Conservation (phyloP, 1,139 yeast genomes). For the Kluyveromyces sp. region DNA sequence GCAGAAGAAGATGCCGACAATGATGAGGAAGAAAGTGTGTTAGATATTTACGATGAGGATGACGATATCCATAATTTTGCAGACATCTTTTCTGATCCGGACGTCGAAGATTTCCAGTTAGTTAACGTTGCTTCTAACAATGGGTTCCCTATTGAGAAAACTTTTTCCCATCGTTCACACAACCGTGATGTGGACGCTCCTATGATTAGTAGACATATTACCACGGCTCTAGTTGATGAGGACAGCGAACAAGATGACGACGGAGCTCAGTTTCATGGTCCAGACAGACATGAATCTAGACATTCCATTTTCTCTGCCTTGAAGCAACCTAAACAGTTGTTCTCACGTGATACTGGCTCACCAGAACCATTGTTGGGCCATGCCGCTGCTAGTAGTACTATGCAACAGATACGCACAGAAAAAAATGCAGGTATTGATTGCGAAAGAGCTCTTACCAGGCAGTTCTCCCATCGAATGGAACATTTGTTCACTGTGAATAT, state of each 20-base stretch:
- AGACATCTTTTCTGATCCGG: constrained; percentile 3
- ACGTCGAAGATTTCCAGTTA: constrained; percentile 10
- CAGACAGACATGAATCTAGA: not conserved
- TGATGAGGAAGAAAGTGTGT: constrained; percentile 6
- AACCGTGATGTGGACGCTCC: not conserved
- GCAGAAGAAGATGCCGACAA: constrained; percentile 2
- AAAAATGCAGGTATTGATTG: constrained; percentile 10
- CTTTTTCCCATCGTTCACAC: not conserved
- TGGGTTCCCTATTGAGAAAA: constrained; percentile 1
- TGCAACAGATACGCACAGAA: not conserved
- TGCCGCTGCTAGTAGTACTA: not conserved
- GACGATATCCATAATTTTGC: constrained; percentile 3
- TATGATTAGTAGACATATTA: not conserved
- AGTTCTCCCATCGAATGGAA: constrained; percentile 15
- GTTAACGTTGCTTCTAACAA: constrained; percentile 12
- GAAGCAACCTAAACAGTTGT: not conserved
- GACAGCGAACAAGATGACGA: not conserved
- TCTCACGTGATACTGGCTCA: not conserved
- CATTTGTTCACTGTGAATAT: constrained; percentile 13
- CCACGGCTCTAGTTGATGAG: not conserved
- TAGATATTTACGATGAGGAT: constrained; percentile 7
- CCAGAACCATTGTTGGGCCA: constrained; percentile 5
- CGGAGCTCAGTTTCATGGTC: not conserved
- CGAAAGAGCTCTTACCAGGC: constrained; percentile 18
- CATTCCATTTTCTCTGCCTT: not conserved